Base-by-base conservation (phyloP, 2,329 filamentous ascomycete species). In the Botrytis fabae region DNA sequence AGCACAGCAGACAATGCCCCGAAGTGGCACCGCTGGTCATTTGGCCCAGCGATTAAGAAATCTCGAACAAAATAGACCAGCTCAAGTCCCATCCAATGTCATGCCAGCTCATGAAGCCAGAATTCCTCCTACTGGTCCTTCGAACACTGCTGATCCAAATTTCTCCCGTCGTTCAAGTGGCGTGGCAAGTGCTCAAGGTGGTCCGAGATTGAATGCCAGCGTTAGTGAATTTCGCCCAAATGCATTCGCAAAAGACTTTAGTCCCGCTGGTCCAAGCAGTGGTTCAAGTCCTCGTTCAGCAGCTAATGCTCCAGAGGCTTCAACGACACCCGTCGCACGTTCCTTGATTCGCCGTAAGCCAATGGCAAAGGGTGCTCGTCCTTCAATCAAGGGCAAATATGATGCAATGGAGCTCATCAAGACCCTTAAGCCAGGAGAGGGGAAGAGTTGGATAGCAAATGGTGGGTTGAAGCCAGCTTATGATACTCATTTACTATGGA, bases 401-500 rank as follows among this genome's bases (percentile, higher is more conserved):
- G 89, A 91, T 78, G 85, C 92, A 76, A 87, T 94, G 70, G 82
- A 84, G 3, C 84, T 86, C 71, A 84, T 90, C 75, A 86, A 88
- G 82, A 85, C 85, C 0, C 81, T 89, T 65, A 83, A 85, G 72
- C 86, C 88, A 1, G 84, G 85, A 0, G 83, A 85, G 73, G 86
- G 86, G 44, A 86, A 87, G 77, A 90, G 92, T 75, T 94, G 91
- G 85, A 86, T 90, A 51, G 88, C 90, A 73, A 97, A 96, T 79
- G 91, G 91, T 64, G 94, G 94, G n/a, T 88, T 98, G 70, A 92
- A 92, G 54, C 92, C 92, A 42, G 91, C 95, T 6, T 98, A 92
- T 82, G 91, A 94, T 78, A 98, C 96, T 1, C 85, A 87, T 18
- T 94, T 94, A 0, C 95, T 92, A 0, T 99, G 96, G 95, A 90